Evolutionary conservation across 2,329 filamentous ascomycete genomes (phyloP).

Genomic region (Colletotrichum paranaense): DNA sequence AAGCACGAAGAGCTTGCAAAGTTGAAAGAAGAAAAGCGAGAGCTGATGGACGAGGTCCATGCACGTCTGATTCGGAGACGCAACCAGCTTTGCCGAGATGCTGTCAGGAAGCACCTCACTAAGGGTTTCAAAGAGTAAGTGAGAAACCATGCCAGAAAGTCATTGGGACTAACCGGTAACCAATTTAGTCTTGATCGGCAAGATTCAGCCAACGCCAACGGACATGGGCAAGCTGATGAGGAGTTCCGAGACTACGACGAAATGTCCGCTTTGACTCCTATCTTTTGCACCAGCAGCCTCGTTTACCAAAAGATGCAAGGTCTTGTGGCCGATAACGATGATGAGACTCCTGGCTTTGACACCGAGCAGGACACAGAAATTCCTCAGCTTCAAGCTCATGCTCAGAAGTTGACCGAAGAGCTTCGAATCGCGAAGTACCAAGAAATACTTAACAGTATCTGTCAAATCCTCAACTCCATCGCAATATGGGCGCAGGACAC

Average conservation of each 20-base stretch:
- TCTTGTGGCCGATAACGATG: background rate
- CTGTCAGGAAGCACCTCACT: constrained; percentile 35
- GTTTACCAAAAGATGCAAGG: constrained; percentile 73
- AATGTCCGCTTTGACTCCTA: constrained; percentile 65
- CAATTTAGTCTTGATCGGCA: background rate
- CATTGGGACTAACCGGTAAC: constrained; percentile 57
- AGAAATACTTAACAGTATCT: constrained; percentile 1
- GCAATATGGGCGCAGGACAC: constrained; percentile 14
- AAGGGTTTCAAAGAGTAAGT: constrained; percentile 58
- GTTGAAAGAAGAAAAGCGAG: background rate
- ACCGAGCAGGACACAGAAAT: constrained; percentile 67
- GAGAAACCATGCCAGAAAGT: constrained; percentile 42
- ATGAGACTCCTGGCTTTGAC: constrained; percentile 62
- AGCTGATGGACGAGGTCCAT: background rate
- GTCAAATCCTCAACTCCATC: constrained; percentile 3
- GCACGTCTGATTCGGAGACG: constrained; percentile 61
- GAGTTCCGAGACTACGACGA: constrained; percentile 67
- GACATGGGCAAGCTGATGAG: too few species aligned
- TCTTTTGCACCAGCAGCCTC: constrained; percentile 74
- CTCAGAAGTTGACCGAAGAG: constrained; percentile 15
- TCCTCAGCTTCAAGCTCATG: constrained; percentile 67
- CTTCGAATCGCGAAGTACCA: constrained; percentile 9
- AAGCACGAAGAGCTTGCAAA: background rate
- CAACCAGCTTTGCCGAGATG: constrained; percentile 61
- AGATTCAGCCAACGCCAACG: background rate